Conservation (phyloP, 2,329 filamentous ascomycete genomes). For the Xylaria sp. region DNA sequence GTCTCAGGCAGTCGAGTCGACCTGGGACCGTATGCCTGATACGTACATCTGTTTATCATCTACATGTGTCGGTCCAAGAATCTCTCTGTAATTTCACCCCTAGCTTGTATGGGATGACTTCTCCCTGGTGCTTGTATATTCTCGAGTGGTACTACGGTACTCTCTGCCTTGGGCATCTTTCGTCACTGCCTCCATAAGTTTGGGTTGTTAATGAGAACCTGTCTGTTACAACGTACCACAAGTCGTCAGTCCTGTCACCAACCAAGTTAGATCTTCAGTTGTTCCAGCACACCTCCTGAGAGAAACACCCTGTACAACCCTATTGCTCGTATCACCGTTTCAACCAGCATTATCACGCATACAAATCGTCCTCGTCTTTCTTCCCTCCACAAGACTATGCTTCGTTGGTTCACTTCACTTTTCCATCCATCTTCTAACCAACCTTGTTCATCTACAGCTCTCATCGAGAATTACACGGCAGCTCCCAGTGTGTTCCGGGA, state of each 20-base stretch:
- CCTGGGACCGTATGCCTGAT: neutral
- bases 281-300: neutral
- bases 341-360: neutral
- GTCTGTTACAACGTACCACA: neutral
- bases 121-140: neutral
- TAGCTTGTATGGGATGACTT: neutral
- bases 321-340: neutral
- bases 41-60: neutral
- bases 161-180: neutral
- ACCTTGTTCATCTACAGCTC: constrained; percentile 18
- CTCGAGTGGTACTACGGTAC: neutral
- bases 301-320: neutral
- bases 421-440: constrained; percentile 15
- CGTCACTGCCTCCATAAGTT: neutral
- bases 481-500: constrained; percentile 24
- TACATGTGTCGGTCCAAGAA: neutral
- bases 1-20: neutral
- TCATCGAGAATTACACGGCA: constrained; percentile 28
- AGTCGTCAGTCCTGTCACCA: neutral
- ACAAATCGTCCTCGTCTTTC: neutral
- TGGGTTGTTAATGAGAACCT: neutral
- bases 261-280: neutral
- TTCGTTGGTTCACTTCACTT: neutral
- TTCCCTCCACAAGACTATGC: neutral
- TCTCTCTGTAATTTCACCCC: neutral